Base-by-base conservation (phyloP, 768 basidiomycete species). In the Macrolepiota fuliginosa region DNA sequence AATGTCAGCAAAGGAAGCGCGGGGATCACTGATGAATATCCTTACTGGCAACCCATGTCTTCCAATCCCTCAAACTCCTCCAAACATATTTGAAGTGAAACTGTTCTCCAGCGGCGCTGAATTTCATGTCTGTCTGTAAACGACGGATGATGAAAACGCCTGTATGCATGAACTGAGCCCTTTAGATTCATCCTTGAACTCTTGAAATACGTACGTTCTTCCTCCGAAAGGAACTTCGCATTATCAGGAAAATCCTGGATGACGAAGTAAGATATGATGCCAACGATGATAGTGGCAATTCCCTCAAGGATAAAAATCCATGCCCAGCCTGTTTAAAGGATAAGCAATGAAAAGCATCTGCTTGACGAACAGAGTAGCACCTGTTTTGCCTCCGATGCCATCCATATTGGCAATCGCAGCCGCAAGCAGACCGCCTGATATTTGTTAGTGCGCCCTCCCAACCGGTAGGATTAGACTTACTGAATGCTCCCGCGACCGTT, bases 291-390 rank as follows among this genome's bases (percentile, higher is more conserved):
- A 0, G 91, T 92, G 37, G 84, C 75, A 42, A 91, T 73, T 2
- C 91, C 91, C 71, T 91, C 89, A 3, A 92, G 69, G 61, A 91
- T 89, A 69, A 89, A 89, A 61, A 88, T 87, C 87, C 86, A 89
- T 7, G 84, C 81, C 86, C 86, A 87, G 11, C 80, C 77, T 78
- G 45, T 57, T 27, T 42, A 4, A 46, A 7, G 19, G 36, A 9
- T 58, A 15, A 45, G 54, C 51, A 19, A 27, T 54, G 58, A 40
- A 17, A 7, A 42, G 9, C 25, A 24, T 52, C n/a, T 24, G n/a
- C 19, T 4, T 81, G 64, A 60, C 79, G 80, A 64, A 80, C 78
- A 61, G 3, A 32, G 75, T 75, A 75, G 73, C 75, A 68, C 83
- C 86, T 45, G 84, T 74, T 66, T 79, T 83, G 40, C 85, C 85